Percentiles rank a stretch among this genome's conserved stretches.
phyloP scores from a whole-genome alignment of 2,329 filamentous ascomycete genomes.

The Ceratocystis destructans region DNA sequence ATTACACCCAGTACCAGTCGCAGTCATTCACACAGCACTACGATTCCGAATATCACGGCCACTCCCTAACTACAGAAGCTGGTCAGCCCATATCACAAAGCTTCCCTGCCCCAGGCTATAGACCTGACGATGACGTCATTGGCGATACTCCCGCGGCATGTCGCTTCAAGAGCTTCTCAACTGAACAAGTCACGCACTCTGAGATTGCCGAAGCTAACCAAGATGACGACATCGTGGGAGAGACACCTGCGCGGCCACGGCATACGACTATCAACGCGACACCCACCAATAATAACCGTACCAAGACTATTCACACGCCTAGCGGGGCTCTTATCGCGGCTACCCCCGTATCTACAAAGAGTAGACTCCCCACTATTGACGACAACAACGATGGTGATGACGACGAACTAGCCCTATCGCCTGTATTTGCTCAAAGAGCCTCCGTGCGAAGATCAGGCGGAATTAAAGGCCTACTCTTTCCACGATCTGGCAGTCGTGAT shows the following conservation, averaged over 20 bases:
- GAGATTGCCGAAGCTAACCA: conserved; percentile 9
- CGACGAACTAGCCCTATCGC: conserved; percentile 3
- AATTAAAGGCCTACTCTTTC: conserved; percentile 15
- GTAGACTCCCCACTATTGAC: background rate
- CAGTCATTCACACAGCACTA: conserved; percentile 11
- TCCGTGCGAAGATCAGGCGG: conserved; percentile 13
- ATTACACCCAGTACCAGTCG: conserved; percentile 2
- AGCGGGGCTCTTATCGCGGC: background rate
- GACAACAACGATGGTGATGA: background rate
- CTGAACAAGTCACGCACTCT: background rate
- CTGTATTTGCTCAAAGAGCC: background rate
- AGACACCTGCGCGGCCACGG: conserved; percentile 7
- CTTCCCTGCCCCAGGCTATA: conserved; percentile 3
- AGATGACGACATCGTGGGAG: conserved; percentile 1
- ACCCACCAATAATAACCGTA: background rate
- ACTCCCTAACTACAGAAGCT: conserved; percentile 29
- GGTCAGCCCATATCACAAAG: conserved; percentile 3
- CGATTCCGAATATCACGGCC: conserved; percentile 22
- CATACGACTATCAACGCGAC: background rate
- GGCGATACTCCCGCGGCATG: conserved; percentile 14
- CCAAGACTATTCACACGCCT: background rate
- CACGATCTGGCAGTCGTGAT: conserved; percentile 7
- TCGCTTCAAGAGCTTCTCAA: conserved; percentile 10
- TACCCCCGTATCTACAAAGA: too few species aligned
- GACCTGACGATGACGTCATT: conserved; percentile 1